A percentile compares a stretch with the other conserved stretches of the same genome.
phyloP scores from a whole-genome alignment of 768 basidiomycete species.

The Boletus subparvulus region DNA sequence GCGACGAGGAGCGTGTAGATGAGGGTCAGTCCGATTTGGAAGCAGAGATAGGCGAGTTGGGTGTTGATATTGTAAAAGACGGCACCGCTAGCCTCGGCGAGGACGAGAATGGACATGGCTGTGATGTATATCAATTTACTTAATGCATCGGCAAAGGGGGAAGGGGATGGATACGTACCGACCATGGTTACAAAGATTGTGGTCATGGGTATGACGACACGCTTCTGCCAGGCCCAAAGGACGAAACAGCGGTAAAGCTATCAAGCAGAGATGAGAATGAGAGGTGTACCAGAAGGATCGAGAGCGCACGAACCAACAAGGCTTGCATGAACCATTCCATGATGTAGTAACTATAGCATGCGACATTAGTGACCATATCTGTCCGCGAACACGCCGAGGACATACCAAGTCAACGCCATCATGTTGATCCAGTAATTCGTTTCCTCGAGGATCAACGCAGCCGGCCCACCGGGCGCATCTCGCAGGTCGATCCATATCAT shows the following conservation, averaged over 20 bases:
- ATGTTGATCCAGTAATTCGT: conserved; percentile 21
- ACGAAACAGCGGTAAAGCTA: conserved; percentile 20
- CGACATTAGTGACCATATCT: background rate
- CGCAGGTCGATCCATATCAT: conserved; percentile 36
- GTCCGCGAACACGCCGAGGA: background rate
- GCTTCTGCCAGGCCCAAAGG: conserved; percentile 17
- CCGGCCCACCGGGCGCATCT: conserved; percentile 10
- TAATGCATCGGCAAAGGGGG: background rate
- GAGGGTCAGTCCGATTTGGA: conserved; percentile 32
- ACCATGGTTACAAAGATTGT: conserved; percentile 10
- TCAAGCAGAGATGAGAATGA: background rate
- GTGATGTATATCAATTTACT: background rate
- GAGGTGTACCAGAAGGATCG: background rate
- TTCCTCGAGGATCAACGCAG: conserved; percentile 13
- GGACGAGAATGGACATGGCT: conserved; percentile 21
- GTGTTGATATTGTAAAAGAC: conserved; percentile 21
- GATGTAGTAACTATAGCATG: conserved; percentile 21
- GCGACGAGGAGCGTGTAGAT: conserved; percentile 34
- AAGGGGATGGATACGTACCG: conserved; percentile 5
- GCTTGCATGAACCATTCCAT: conserved; percentile 33
- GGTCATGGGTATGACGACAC: conserved; percentile 16
- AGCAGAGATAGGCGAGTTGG: conserved; percentile 28
- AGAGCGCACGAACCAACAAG: conserved; percentile 14
- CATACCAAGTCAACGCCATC: conserved; percentile 19
- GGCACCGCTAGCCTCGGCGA: conserved; percentile 7